phyloP scores from a whole-genome alignment of 2,329 filamentous ascomycete genomes.

The Fusarium siculi region DNA sequence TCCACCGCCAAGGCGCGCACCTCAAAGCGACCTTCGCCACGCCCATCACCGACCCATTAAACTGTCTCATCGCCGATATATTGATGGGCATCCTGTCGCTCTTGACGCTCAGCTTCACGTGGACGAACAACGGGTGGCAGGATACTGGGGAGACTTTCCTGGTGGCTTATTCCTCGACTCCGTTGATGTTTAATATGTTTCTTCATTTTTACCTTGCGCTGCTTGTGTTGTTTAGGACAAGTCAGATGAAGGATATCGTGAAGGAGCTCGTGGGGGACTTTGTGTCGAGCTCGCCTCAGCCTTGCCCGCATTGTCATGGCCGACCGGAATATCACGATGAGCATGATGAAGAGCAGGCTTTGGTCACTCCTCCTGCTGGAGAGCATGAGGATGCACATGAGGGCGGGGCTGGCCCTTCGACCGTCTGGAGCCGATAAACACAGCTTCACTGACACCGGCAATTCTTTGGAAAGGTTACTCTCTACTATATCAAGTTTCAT shows the following conservation, averaged over 20 bases:
- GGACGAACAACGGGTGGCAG: not conserved
- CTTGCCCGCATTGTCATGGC: not conserved
- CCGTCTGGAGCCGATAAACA: not conserved
- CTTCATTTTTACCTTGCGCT: not conserved
- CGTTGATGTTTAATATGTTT: constrained; percentile 4
- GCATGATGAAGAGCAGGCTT: not conserved
- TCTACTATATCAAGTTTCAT: not conserved
- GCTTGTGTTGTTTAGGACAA: not conserved
- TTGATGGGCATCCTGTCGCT: not conserved
- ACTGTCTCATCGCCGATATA: not conserved
- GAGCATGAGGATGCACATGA: not conserved
- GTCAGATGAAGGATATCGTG: not conserved
- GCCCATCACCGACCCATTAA: not conserved
- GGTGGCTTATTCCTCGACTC: not conserved
- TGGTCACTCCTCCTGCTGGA: not conserved
- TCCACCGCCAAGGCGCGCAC: not conserved
- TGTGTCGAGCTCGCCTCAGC: not conserved
- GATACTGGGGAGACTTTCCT: not conserved
- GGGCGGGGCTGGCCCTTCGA: not conserved
- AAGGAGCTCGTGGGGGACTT: not conserved
- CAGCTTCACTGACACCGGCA: fast-evolving
- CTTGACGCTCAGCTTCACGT: not conserved
- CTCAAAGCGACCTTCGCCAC: not conserved
- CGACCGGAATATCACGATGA: not conserved
- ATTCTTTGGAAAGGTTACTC: not conserved